Percentiles rank a stretch among this genome's conserved stretches.
phyloP scores from a whole-genome alignment of 2,329 filamentous ascomycete genomes.

The Aspergillus sp. region DNA sequence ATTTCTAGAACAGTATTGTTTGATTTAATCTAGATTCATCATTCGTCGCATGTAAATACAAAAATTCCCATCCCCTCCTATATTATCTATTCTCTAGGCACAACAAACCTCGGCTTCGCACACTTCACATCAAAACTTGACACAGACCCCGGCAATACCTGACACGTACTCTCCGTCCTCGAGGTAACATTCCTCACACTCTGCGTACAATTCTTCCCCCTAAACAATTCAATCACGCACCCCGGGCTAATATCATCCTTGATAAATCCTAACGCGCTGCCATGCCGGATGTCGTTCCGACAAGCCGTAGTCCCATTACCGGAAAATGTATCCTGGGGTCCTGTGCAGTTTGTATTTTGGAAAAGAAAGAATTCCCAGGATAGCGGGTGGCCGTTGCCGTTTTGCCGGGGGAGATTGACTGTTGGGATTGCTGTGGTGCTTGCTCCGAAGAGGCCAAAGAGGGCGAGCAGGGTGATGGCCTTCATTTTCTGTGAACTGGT shows the following conservation, averaged over 20 bases:
- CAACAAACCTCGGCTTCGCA: background rate
- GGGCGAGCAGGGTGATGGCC: background rate
- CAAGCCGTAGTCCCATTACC: background rate
- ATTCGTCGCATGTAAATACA: background rate
- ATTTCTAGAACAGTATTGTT: background rate
- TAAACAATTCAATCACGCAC: background rate
- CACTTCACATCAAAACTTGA: background rate
- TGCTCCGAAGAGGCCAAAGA: background rate
- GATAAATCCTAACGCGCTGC: background rate
- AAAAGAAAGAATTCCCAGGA: background rate
- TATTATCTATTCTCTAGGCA: background rate
- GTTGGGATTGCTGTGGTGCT: background rate
- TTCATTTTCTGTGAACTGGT: background rate
- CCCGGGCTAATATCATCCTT: background rate
- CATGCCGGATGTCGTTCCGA: background rate
- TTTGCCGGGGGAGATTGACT: background rate
- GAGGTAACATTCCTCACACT: background rate
- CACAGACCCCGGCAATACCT: background rate
- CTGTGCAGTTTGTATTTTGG: background rate
- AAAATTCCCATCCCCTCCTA: background rate
- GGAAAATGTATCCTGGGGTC: background rate
- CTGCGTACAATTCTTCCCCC: background rate
- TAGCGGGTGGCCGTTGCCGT: no score
- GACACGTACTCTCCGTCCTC: background rate
- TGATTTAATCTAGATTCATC: background rate